Conservation (phyloP, 1,139 yeast species). For the Blastobotrys proliferans region DNA sequence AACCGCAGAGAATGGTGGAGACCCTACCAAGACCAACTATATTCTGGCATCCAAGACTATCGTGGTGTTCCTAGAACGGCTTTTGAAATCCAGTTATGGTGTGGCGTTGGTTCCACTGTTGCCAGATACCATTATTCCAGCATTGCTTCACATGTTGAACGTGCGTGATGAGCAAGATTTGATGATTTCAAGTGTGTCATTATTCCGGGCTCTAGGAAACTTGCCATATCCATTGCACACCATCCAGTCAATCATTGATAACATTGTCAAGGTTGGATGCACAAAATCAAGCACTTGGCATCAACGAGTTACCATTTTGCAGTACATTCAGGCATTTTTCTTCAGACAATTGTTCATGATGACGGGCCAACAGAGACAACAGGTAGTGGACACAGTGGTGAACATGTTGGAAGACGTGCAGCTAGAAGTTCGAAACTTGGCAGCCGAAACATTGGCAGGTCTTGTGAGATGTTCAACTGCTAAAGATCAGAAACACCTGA, state of each 20-base stretch:
- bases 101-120: constrained; percentile 32
- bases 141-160: constrained; percentile 59
- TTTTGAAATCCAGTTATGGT: constrained; percentile 24
- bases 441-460: constrained; percentile 74
- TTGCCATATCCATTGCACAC: constrained; percentile 48
- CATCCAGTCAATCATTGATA: constrained; percentile 45
- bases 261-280: constrained; percentile 46
- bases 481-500: constrained; percentile 44
- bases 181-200: constrained; percentile 51
- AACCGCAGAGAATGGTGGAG: too few species aligned
- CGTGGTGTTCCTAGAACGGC: constrained; percentile 26
- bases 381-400: constrained; percentile 52
- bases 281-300: constrained; percentile 47
- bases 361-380: constrained; percentile 44
- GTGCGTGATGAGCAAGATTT: constrained; percentile 81
- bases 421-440: constrained; percentile 72
- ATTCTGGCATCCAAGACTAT: constrained; percentile 37
- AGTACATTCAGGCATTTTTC: constrained; percentile 70
- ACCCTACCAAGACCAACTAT: constrained; percentile 35
- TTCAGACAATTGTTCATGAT: constrained; percentile 66
- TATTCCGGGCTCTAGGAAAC: constrained; percentile 56
- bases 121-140: constrained; percentile 57
- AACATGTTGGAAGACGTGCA: constrained; percentile 56
- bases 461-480: constrained; percentile 74
- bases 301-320: constrained; percentile 64